These are phyloP conservation scores for Komagataea norvegica DNA, from an alignment of 1,139 yeast species.

Conservation along the genomic window DNA sequence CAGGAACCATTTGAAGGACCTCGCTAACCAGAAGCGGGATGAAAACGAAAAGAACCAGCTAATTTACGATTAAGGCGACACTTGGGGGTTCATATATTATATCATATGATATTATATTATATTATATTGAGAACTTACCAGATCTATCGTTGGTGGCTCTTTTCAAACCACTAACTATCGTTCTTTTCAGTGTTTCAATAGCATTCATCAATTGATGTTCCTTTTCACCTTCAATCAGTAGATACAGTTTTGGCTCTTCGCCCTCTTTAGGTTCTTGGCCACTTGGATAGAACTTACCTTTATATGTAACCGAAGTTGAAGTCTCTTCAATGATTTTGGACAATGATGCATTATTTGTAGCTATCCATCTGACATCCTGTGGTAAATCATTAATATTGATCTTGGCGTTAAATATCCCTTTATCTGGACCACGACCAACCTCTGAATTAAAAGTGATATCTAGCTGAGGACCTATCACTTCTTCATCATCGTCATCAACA, in stretches of 20 bases:
- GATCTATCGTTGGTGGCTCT: slow-evolving; percentile 20
- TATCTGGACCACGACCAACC: slow-evolving; percentile 43
- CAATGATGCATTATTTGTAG: slow-evolving; percentile 65
- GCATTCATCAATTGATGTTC: slow-evolving; percentile 64
- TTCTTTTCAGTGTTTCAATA: slow-evolving; percentile 54
- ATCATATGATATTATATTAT: neutral
- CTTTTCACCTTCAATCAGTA: slow-evolving; percentile 74
- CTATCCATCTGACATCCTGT: slow-evolving; percentile 77
- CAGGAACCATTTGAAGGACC: slow-evolving; percentile 18
- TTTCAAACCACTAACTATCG: slow-evolving; percentile 51
- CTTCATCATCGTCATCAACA: slow-evolving; percentile 14
- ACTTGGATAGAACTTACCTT: slow-evolving; percentile 69
- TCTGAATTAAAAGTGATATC: slow-evolving; percentile 35
- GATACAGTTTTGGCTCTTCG: slow-evolving; percentile 71
- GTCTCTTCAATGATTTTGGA: slow-evolving; percentile 66
- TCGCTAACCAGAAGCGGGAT: slow-evolving; percentile 13
- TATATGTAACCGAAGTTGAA: slow-evolving; percentile 74
- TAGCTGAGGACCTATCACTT: slow-evolving; percentile 45
- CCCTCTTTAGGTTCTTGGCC: slow-evolving; percentile 43
- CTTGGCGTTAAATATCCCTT: slow-evolving; percentile 62
- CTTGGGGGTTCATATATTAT: neutral
- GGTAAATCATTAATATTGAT: slow-evolving; percentile 84
- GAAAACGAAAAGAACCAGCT: slow-evolving; percentile 16
- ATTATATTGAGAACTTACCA: slow-evolving; percentile 25
- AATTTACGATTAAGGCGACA: slow-evolving; percentile 24